Conservation (phyloP, 495 filamentous ascomycete species). For the Evansstolkia leycettana region DNA sequence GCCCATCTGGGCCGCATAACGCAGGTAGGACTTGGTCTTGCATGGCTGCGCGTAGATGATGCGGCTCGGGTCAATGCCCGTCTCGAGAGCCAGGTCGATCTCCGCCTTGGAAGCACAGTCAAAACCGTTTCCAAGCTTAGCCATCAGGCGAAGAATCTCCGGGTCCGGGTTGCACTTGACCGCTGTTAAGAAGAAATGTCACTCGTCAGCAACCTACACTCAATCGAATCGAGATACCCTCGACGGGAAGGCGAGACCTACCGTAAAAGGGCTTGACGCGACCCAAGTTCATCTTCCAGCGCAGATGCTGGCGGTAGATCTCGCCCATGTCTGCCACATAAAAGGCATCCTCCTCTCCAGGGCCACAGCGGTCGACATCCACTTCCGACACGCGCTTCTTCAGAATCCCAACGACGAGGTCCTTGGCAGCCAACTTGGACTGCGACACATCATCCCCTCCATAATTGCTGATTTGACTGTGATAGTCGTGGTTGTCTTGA, state of each 20-base stretch:
- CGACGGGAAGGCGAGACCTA: conserved; percentile 30
- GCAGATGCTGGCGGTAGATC: conserved; percentile 94
- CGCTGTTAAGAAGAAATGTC: conserved; percentile 46
- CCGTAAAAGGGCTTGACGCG: conserved; percentile 96
- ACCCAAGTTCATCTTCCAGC: conserved; percentile 90
- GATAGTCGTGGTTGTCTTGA: conserved; percentile 19
- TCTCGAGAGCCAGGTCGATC: conserved; percentile 77
- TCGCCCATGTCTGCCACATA: conserved; percentile 98
- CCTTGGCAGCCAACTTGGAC: conserved; percentile 36
- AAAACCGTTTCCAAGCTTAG: conserved; percentile 83
- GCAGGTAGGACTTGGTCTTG: conserved; percentile 96
- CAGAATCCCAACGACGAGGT: conserved; percentile 65
- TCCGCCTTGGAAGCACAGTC: conserved; percentile 97
- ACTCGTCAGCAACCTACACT: conserved; percentile 3
- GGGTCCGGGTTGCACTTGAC: conserved; percentile 98
- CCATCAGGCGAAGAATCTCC: conserved; percentile 76
- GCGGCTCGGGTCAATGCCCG: conserved; percentile 80
- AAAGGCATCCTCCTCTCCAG: conserved; percentile 92
- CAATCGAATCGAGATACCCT: too few species aligned
- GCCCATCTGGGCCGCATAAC: conserved; percentile 66
- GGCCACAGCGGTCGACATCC: conserved; percentile 71
- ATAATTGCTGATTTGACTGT: conserved; percentile 19
- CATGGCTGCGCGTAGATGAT: conserved; percentile 99
- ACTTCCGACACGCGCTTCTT: conserved; percentile 70
- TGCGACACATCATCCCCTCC: conserved; percentile 31